phyloP scores from a whole-genome alignment of 2,329 filamentous ascomycete species.

The Botrytis tulipae region DNA sequence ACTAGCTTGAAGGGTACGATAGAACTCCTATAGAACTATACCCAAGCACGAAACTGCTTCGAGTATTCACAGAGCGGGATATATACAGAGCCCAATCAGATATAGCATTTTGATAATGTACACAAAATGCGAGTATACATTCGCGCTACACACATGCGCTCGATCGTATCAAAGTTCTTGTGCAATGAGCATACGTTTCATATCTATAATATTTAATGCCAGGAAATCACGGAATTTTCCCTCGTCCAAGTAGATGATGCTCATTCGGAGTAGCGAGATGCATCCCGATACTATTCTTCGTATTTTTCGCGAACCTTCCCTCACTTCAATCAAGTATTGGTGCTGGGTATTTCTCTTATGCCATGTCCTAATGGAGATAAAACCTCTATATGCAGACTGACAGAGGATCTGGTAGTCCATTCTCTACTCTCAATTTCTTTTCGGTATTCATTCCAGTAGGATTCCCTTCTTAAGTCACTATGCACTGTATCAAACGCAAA shows the following conservation, averaged over 20 bases:
- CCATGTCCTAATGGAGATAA: not conserved
- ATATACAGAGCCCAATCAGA: not conserved
- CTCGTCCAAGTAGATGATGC: too few species aligned
- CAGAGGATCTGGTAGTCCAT: not conserved
- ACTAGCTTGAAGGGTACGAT: not conserved
- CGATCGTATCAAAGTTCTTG: not conserved
- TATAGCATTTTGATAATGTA: not conserved
- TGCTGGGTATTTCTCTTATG: not conserved
- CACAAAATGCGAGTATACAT: not conserved
- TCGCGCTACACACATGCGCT: not conserved
- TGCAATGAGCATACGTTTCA: not conserved
- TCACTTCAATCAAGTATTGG: not conserved
- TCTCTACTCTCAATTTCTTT: not conserved
- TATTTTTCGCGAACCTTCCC: rapidly evolving
- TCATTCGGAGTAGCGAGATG: not conserved
- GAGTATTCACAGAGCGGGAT: not conserved
- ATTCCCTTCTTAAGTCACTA: not conserved
- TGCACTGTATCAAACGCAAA: not conserved
- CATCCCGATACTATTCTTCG: not conserved
- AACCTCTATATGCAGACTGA: not conserved
- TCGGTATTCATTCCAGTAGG: not conserved
- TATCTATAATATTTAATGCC: not conserved
- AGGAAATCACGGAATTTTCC: not conserved
- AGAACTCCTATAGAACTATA: not conserved
- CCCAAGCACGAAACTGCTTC: not conserved